These are phyloP conservation scores for Stagonosporopsis vannaccii DNA, from an alignment of 2,329 filamentous ascomycete species.

Conservation along the genomic window DNA sequence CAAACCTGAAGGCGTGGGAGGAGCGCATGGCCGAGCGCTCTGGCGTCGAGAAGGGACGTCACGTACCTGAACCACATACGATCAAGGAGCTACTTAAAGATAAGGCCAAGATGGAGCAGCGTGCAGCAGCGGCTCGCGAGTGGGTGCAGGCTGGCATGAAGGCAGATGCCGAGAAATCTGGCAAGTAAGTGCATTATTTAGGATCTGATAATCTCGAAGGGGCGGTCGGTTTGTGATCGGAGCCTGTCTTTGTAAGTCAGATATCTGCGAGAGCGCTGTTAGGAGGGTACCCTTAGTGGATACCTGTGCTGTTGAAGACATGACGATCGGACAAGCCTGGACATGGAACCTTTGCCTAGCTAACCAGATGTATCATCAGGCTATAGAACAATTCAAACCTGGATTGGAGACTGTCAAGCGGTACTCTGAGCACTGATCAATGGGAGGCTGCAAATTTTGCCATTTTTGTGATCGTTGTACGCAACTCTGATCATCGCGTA, in stretches of 20 bases:
- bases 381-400: background rate
- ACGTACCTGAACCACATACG: conserved; percentile 72
- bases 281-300: background rate
- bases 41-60: conserved; percentile 75
- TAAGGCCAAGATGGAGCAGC: conserved; percentile 65
- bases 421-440: background rate
- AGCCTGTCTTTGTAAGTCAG: background rate
- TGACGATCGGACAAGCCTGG: background rate
- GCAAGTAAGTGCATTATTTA: conserved; percentile 37
- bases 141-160: conserved; percentile 78
- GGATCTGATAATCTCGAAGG: background rate
- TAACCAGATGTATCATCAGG: background rate
- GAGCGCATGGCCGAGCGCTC: conserved; percentile 72
- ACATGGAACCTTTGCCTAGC: background rate
- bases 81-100: conserved; percentile 67
- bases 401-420: background rate
- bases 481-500: background rate
- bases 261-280: background rate
- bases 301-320: background rate
- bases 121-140: conserved; percentile 57
- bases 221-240: background rate
- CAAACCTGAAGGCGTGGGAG: conserved; percentile 78
- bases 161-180: conserved; percentile 57
- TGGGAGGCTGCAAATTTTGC: background rate
- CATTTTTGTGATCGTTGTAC: background rate